Base-by-base conservation (phyloP, 768 basidiomycete genomes). In the Lentinula sp. region DNA sequence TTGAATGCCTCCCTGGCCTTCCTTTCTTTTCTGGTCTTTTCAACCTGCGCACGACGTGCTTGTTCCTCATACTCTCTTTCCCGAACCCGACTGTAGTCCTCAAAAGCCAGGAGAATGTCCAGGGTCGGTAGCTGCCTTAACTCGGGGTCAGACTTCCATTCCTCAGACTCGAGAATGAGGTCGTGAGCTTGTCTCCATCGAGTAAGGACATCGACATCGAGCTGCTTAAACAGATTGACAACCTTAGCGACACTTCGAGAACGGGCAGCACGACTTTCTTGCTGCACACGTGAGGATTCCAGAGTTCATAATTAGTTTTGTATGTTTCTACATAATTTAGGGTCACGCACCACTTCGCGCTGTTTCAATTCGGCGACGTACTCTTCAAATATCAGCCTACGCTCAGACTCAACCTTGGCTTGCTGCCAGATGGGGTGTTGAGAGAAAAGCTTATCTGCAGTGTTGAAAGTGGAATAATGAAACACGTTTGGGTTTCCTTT, bases 31-130 rank as follows among this genome's bases (percentile, higher is more conserved):
- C 95, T 79, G 0, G 86, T 85, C 72, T 91, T 91, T 68, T 95
- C 91, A 10, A 94, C 89, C 64, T 92, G 87, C 4, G 83, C 74
- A 62, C 88, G 82, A 28, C 91, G 80, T 76, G 86, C 86, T 68
- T 92, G 87, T 65, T 95, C 93, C 61, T 96, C 93, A 64, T 93
- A 92, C 69, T 96, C 95, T 57, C 91, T 82, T 73, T 98, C 94
- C 37, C 92, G 84, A 15, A 93, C 86, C 60, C 89, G 85, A 62
- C 92, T 90, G 70, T 95, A 95, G 70, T 95, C 94, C 71, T 99
- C 97, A 66, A 95, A 98, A 0, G 93, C 91, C 40, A 91, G 83
- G 23, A 99, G 79, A 61, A 98, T 90, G 69, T 98, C 97, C 40
- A 98, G 79, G 1, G 89, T 89, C 10, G 96, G 96, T 45, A 98